These are phyloP conservation scores for Fragaria nilgerrensis DNA, from an alignment of 306 rosid genomes.

Conservation along the genomic window DNA sequence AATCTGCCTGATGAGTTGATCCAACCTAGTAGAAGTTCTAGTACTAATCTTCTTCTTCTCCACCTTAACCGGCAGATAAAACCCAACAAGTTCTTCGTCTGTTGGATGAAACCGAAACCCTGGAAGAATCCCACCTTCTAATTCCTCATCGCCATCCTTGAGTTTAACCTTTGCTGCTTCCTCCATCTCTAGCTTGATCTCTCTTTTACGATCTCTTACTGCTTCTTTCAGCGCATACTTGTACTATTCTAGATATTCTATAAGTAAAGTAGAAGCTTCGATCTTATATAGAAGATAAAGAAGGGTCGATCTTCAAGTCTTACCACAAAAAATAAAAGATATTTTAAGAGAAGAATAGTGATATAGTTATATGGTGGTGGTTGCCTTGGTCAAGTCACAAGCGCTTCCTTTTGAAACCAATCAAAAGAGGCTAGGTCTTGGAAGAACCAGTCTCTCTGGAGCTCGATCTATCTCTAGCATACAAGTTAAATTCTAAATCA, in stretches of 20 bases:
- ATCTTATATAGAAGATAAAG: slow-evolving; percentile 7
- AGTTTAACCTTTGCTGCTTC: slow-evolving; percentile 19
- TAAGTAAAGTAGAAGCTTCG: slow-evolving; percentile 26
- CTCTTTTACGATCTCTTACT: not conserved
- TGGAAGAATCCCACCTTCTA: slow-evolving; percentile 52
- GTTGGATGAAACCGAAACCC: slow-evolving; percentile 96
- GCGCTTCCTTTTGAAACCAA: slow-evolving; percentile 24
- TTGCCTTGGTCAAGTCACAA: slow-evolving; percentile 43
- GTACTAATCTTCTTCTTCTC: slow-evolving; percentile 57
- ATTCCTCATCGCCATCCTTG: slow-evolving; percentile 38
- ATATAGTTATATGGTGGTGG: slow-evolving; percentile 13
- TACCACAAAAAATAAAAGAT: not conserved
- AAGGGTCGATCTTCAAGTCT: not conserved
- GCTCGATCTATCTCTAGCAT: too few species aligned
- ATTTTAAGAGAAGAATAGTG: not conserved
- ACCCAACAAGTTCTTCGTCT: slow-evolving; percentile 90
- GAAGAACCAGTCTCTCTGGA: not conserved
- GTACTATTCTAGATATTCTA: not conserved
- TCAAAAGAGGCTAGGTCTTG: not conserved
- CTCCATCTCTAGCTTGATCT: slow-evolving; percentile 35
- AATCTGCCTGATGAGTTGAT: slow-evolving; percentile 74
- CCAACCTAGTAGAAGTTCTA: slow-evolving; percentile 24
- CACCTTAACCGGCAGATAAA: slow-evolving; percentile 68
- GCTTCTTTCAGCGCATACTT: not conserved
- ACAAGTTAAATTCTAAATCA: not conserved